Evolutionary conservation across 257 asterid species (phyloP).

Genomic region (Nicotiana tomentosiformis): DNA sequence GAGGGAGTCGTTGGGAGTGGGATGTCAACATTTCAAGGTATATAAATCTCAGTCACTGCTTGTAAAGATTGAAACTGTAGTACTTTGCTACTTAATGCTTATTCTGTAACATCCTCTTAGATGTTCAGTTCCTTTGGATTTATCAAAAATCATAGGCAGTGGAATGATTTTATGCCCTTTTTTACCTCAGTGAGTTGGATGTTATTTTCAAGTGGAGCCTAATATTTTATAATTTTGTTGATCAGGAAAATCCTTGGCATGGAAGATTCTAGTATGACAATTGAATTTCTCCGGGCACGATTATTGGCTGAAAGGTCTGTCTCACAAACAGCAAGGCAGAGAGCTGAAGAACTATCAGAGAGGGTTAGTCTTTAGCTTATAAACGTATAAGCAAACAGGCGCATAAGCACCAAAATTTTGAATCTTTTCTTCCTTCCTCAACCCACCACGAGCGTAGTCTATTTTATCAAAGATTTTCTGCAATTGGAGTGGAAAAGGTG

Average conservation of each 20-base stretch:
- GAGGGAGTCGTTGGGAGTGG: neutral
- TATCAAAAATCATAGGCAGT: neutral
- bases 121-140: neutral
- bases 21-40: neutral
- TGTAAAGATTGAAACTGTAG: neutral
- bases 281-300: conserved; percentile 85
- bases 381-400: neutral
- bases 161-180: neutral
- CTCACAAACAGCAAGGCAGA: conserved; percentile 70
- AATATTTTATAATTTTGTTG: neutral
- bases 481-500: neutral
- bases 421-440: neutral
- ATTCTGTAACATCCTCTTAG: neutral
- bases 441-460: neutral
- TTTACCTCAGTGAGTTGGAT: neutral
- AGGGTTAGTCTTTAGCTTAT: conserved; percentile 51
- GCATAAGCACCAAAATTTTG: neutral
- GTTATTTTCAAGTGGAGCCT: neutral
- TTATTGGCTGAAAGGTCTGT: conserved; percentile 89
- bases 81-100: neutral
- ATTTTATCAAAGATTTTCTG: neutral
- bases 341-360: conserved; percentile 82
- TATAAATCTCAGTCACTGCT: neutral
- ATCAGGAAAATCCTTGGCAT: conserved; percentile 41
- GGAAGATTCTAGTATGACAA: conserved; percentile 66